A percentile compares a stretch with the other conserved stretches of the same genome.
Evolutionary conservation across 805 yeast genomes (phyloP).

Genomic region (Wickerhamiella lipophila): DNA sequence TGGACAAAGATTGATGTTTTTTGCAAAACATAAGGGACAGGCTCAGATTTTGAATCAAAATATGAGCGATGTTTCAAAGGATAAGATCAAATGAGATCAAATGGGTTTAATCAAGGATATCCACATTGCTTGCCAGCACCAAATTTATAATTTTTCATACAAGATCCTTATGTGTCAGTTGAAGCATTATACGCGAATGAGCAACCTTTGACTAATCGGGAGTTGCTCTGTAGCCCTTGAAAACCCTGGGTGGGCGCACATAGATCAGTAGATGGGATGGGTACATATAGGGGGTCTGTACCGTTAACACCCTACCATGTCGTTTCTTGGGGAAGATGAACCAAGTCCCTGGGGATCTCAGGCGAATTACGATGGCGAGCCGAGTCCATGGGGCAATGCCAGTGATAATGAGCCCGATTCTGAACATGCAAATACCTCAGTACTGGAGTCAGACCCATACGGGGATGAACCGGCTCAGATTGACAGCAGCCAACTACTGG

Average conservation of each 20-base stretch:
- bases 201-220: background rate
- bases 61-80: background rate
- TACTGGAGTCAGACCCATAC: background rate
- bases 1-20: background rate
- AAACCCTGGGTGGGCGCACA: too few relatives aligned
- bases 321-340: slow-evolving; percentile 9
- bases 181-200: background rate
- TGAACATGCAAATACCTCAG: background rate
- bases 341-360: slow-evolving; percentile 9
- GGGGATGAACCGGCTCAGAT: background rate
- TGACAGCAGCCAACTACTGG: slow-evolving; percentile 3
- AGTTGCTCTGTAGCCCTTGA: too few relatives aligned
- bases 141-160: too few relatives aligned
- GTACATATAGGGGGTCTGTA: too few relatives aligned
- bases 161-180: background rate
- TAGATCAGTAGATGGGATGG: too few relatives aligned
- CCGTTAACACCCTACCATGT: slow-evolving; percentile 4
- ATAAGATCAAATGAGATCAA: background rate
- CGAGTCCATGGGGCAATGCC: slow-evolving; percentile 8
- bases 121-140: too few relatives aligned
- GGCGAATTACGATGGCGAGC: background rate
- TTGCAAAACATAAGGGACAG: background rate
- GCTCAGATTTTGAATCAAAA: background rate
- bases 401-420: slow-evolving; percentile 6
- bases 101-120: too few relatives aligned